Evolutionary conservation across 176 grass and related monocot species (phyloP), one percentile per base, ranked within the genome.

Genomic region (Olyra latifolia): DNA sequence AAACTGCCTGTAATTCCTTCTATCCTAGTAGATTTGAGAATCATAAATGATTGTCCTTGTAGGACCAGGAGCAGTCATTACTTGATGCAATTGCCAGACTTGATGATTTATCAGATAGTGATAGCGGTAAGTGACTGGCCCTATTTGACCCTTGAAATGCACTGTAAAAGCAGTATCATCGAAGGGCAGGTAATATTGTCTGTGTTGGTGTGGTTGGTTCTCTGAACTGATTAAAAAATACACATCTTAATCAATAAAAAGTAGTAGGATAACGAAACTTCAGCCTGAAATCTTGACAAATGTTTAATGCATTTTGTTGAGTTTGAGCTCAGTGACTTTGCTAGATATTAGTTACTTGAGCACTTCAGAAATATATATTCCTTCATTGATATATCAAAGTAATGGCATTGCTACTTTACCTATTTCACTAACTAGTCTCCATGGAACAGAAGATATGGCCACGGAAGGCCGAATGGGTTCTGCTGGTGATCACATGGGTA

Each of bases 61-160:
- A 99, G 93, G 93, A 95, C 55, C 97, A 99, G 55, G 97, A 95
- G 82, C 92, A 99, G 84, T 95, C 93, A 24, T 85, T 99, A 77
- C 86, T 99, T 5, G 82, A 96, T 87, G 97, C 97, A 23, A 93
- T 99, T 75, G 93, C 88, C 25, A 88, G 93, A 75, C 90, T 99
- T 89, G 93, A 94, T 7, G 91, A 91, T 32, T 88, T 86, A 75
- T 99, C 93, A 22, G 93, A 95, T 84, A 88, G 87, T 49, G 97
- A 99, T 82, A 93, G 90, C 73, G 90, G 90, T 99, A 99, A 90
- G 81, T 76, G 80, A 32, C 57, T 70, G 16, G 8, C 1, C 1
- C 2, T 3, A 11, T 41, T 77, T 8, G 64, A 67, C 25, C 10
- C n/a, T 23, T 38, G 12, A 49, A 44, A 15, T 67, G 29, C 67